These are phyloP conservation scores for Vitis vinifera DNA, from an alignment of 164 flowering plant genomes.

Conservation along the genomic window DNA sequence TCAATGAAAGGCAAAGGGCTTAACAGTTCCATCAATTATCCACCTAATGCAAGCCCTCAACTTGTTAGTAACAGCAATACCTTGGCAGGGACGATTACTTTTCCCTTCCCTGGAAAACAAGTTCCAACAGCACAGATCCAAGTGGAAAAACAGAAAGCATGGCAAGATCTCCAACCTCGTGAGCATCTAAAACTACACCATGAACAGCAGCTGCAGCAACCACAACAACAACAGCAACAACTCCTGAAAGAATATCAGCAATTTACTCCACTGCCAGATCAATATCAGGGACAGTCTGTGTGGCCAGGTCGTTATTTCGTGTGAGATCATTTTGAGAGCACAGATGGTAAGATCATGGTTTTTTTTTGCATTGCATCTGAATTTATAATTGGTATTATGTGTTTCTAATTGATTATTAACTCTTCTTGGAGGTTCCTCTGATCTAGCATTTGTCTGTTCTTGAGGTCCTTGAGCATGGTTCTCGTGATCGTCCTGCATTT, in stretches of 20 bases:
- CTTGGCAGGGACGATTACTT: constrained; percentile 41
- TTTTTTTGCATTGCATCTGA: constrained; percentile 3
- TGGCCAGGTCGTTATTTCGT: constrained; percentile 76
- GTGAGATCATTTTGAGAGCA: constrained; percentile 51
- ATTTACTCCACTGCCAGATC: constrained; percentile 48
- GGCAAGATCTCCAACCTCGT: constrained; percentile 47
- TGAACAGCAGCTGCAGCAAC: constrained; percentile 41
- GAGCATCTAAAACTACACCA: constrained; percentile 47
- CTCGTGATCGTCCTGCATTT: constrained; percentile 40
- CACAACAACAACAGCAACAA: constrained; percentile 36
- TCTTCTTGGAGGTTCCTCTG: constrained; percentile 4
- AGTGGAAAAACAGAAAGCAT: constrained; percentile 41
- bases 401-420: not conserved
- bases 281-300: constrained; percentile 71
- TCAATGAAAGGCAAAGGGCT: constrained; percentile 26
- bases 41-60: constrained; percentile 22
- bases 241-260: constrained; percentile 46
- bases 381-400: not conserved
- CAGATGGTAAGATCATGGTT: constrained; percentile 37
- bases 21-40: constrained; percentile 28
- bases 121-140: constrained; percentile 44
- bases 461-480: constrained; percentile 43
- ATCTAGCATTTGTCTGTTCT: constrained; percentile 11
- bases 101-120: constrained; percentile 93
- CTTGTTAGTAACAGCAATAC: constrained; percentile 32